Percentiles rank a stretch among this genome's conserved stretches.
Evolutionary conservation across 116 monocot genomes (phyloP).

Genomic region (Thalassia testudinum): DNA sequence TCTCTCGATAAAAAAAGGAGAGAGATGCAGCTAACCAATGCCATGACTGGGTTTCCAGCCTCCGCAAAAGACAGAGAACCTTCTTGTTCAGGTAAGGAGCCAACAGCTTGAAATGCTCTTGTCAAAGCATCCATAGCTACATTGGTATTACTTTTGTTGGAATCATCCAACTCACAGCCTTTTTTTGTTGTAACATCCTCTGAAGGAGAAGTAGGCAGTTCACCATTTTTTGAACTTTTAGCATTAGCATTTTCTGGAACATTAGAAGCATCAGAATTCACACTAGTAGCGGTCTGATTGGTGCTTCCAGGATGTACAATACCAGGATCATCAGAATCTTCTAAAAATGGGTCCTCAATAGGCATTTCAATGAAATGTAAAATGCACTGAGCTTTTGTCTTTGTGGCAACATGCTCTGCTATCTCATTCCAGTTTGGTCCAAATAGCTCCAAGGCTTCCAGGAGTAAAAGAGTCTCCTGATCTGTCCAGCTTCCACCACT

Average conservation of each 20-base stretch:
- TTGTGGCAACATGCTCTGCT: constrained; percentile 98
- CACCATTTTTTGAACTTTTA: constrained; percentile 14
- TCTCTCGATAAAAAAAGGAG: neutral
- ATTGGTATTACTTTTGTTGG: no score
- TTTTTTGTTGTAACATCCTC: neutral
- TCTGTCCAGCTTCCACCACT: constrained; percentile 92
- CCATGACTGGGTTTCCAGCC: constrained; percentile 91
- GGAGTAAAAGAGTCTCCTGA: constrained; percentile 90
- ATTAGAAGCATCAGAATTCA: constrained; percentile 6
- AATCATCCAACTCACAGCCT: neutral
- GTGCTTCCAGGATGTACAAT: constrained; percentile 11
- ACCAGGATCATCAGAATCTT: constrained; percentile 21
- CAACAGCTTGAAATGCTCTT: constrained; percentile 58
- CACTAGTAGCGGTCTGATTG: constrained; percentile 3
- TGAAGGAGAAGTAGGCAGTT: constrained; percentile 15
- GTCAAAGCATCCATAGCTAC: constrained; percentile 43
- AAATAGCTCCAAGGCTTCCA: constrained; percentile 91
- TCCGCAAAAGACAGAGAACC: constrained; percentile 64
- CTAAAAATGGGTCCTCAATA: constrained; percentile 84
- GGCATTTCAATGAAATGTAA: constrained; percentile 95
- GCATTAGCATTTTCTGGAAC: constrained; percentile 14
- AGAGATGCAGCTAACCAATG: constrained; percentile 30
- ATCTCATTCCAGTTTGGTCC: constrained; percentile 91
- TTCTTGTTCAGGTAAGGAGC: constrained; percentile 34
- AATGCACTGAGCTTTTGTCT: constrained; percentile 92